Evolutionary conservation across 805 yeast genomes (phyloP).

Genomic region (Debaryomyces tyrocola): DNA sequence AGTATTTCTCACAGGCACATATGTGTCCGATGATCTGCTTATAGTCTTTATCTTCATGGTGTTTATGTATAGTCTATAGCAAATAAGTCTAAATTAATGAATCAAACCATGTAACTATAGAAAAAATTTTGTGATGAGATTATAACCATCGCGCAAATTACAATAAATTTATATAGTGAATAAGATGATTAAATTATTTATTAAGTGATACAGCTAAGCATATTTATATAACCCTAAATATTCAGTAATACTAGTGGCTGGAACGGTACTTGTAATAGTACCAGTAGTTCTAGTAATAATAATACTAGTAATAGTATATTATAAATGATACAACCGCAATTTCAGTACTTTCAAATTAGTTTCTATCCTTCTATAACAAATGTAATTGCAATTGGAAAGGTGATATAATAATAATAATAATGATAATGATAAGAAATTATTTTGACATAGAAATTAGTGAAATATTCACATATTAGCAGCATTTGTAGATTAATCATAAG

Average conservation of each 20-base stretch:
- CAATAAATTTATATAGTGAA: background rate
- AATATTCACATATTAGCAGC: background rate
- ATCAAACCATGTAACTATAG: background rate
- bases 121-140: constrained; percentile 8
- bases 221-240: too few species aligned
- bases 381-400: too few species aligned
- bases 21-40: constrained; percentile 84
- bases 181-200: background rate
- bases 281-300: too few species aligned
- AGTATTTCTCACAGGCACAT: constrained; percentile 87
- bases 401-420: too few species aligned
- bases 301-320: too few species aligned
- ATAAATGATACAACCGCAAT: too few species aligned
- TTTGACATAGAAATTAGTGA: background rate
- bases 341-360: too few species aligned
- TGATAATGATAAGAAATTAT: background rate
- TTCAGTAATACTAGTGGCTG: too few species aligned
- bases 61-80: too few species aligned
- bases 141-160: background rate
- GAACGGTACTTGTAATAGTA: too few species aligned
- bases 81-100: too few species aligned
- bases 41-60: constrained; percentile 83
- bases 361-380: too few species aligned
- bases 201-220: background rate
- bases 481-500: constrained; percentile 5